Evolutionary conservation across 768 basidiomycete genomes (phyloP).

Genomic region (Tephrocybe sp.): DNA sequence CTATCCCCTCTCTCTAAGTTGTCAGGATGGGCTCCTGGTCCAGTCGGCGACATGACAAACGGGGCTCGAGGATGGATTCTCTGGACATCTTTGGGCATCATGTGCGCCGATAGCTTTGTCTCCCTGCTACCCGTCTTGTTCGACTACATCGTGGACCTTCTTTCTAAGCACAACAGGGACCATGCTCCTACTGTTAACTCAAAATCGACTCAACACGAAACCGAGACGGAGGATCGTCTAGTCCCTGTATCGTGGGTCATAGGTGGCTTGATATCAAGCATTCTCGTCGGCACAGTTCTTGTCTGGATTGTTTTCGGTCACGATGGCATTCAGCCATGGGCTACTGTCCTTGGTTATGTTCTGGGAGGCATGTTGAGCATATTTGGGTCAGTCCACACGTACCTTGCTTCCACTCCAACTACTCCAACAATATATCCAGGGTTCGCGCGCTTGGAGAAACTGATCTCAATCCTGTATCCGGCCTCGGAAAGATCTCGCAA

Average conservation of each 20-base stretch:
- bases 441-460: constrained; percentile 96
- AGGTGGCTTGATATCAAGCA: constrained; percentile 60
- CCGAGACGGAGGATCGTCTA: constrained; percentile 76
- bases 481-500: constrained; percentile 93
- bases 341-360: constrained; percentile 80
- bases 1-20: constrained; percentile 86
- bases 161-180: constrained; percentile 26
- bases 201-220: constrained; percentile 54
- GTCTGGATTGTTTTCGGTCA: constrained; percentile 90
- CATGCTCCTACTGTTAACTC: constrained; percentile 18
- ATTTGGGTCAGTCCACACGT: constrained; percentile 62
- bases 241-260: constrained; percentile 82
- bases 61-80: constrained; percentile 97
- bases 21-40: constrained; percentile 90
- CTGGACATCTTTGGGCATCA: constrained; percentile 94
- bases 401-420: not conserved
- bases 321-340: constrained; percentile 95
- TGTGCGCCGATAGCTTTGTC: constrained; percentile 90
- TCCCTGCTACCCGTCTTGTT: constrained; percentile 76
- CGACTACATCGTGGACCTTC: constrained; percentile 45
- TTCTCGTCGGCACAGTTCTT: constrained; percentile 68
- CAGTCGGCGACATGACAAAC: constrained; percentile 80
- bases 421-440: constrained; percentile 40
- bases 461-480: constrained; percentile 90
- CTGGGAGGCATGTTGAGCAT: constrained; percentile 84